A percentile compares a stretch with the other conserved stretches of the same genome.
phyloP scores from a whole-genome alignment of 441 rosid genomes.

The Cnidoscolus chayamansa region DNA sequence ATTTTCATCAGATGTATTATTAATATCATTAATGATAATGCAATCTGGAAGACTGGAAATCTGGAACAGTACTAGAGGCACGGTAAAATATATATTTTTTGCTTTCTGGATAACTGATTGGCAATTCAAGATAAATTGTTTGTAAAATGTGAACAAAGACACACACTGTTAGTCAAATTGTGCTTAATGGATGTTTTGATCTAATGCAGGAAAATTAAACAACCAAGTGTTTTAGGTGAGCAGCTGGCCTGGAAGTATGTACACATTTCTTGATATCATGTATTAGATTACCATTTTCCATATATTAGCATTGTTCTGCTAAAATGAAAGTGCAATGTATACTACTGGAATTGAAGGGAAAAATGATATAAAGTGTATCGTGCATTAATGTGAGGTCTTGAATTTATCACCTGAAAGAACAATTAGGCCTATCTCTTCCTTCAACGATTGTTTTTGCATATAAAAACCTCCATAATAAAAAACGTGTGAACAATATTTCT shows the following conservation, averaged over 20 bases:
- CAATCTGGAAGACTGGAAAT: too few relatives aligned
- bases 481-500: constrained; percentile 28
- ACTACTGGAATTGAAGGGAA: background rate
- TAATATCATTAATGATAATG: too few relatives aligned
- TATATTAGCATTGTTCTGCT: background rate
- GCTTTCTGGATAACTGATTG: background rate
- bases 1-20: too few relatives aligned
- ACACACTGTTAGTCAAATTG: background rate
- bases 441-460: background rate
- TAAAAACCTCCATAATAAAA: background rate
- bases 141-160: background rate
- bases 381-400: background rate
- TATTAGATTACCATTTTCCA: background rate
- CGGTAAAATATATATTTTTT: too few relatives aligned
- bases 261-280: background rate
- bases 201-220: constrained; percentile 1
- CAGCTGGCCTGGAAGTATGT: constrained; percentile 5
- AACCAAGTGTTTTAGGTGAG: background rate
- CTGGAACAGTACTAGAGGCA: too few relatives aligned
- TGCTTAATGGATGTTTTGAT: background rate
- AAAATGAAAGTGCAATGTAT: background rate
- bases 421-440: background rate
- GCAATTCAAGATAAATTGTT: background rate
- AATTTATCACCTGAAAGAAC: constrained; percentile 8
- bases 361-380: background rate